Percentiles rank a stretch among this genome's conserved stretches.
These are phyloP conservation scores for Colletotrichum sp. DNA, from an alignment of 2,329 filamentous ascomycete genomes.

Conservation along the genomic window DNA sequence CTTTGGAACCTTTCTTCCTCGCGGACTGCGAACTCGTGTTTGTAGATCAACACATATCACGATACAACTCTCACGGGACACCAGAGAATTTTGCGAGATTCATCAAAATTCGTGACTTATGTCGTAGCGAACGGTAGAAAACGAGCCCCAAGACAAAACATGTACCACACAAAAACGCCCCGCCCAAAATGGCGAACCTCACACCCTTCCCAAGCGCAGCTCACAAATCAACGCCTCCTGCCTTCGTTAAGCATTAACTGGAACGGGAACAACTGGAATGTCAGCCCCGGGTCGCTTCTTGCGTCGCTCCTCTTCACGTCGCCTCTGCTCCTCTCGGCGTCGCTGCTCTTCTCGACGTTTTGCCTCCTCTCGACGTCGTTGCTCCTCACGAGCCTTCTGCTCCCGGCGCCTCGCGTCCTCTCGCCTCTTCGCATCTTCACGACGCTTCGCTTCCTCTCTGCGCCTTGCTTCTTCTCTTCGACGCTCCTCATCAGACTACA, in stretches of 20 bases:
- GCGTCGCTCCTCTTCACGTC: background rate
- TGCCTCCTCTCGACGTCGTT: background rate
- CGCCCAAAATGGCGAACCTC: background rate
- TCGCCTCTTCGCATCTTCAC: background rate
- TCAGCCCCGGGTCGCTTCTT: background rate
- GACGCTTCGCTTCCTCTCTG: background rate
- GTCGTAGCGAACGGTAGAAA: background rate
- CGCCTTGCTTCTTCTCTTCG: background rate
- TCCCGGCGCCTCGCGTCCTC: background rate
- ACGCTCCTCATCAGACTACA: background rate
- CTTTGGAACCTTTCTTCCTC: background rate
- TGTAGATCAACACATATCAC: accelerated
- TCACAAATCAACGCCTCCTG: background rate
- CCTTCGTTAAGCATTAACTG: background rate
- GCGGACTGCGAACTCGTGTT: background rate
- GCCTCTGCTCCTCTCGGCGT: background rate
- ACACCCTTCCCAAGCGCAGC: background rate
- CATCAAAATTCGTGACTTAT: background rate
- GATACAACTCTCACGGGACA: accelerated
- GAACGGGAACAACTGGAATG: background rate
- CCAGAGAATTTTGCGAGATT: accelerated
- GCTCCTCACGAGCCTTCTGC: background rate
- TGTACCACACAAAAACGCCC: background rate
- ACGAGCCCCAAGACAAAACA: background rate
- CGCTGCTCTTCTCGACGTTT: background rate